Conservation (phyloP, 306 rosid genomes). For the Betula pendula region DNA sequence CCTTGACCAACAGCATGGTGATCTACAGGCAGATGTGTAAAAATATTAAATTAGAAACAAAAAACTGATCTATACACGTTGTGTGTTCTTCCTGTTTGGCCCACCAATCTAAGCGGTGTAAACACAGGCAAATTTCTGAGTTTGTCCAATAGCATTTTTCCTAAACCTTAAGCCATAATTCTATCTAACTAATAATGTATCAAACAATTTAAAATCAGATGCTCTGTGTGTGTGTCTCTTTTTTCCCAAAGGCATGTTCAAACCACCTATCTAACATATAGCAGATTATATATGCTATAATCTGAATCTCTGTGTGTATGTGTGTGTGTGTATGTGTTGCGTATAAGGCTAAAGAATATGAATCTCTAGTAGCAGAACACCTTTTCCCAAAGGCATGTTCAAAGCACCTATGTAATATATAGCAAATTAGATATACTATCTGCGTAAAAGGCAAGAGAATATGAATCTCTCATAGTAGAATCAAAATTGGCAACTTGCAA, state of each 20-base stretch:
- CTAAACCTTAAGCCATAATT: conserved; percentile 1
- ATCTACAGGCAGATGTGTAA: neutral
- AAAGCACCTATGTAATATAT: neutral
- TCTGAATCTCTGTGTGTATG: too few relatives aligned
- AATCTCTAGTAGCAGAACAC: neutral
- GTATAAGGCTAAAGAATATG: neutral
- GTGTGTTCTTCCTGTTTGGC: conserved; percentile 9
- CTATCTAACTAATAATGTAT: neutral
- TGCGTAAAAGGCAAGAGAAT: neutral
- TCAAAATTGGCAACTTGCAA: conserved; percentile 16
- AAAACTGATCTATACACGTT: conserved; percentile 11
- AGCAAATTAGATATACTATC: neutral
- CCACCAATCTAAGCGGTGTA: conserved; percentile 11
- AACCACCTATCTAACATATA: neutral
- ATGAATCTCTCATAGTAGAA: neutral
- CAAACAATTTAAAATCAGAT: conserved; percentile 1
- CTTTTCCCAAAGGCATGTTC: neutral
- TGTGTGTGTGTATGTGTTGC: too few relatives aligned
- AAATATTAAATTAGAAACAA: neutral
- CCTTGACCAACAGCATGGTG: neutral
- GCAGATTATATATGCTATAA: neutral
- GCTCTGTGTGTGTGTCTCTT: neutral
- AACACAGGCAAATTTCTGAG: neutral
- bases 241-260: neutral
- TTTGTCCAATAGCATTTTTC: conserved; percentile 16